Conservation (phyloP, 495 filamentous ascomycete species). For the Apodospora peruviana region DNA sequence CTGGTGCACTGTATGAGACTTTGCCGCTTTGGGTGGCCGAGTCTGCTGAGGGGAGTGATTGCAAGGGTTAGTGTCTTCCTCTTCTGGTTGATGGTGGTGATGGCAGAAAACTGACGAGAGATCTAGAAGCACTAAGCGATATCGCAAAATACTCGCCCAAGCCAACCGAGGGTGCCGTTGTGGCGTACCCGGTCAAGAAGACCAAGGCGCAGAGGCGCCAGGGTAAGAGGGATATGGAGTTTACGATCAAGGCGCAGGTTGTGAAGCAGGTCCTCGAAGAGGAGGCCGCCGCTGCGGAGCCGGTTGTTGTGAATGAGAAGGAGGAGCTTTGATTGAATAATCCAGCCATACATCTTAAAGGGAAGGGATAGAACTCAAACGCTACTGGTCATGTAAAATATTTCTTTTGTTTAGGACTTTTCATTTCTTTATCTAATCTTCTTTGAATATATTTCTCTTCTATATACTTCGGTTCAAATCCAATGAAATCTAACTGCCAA, state of each 20-base stretch:
- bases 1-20: slow-evolving; percentile 26
- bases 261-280: slow-evolving; percentile 17
- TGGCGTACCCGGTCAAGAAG: slow-evolving; percentile 24
- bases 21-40: slow-evolving; percentile 30
- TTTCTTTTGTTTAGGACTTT: too few relatives aligned
- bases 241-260: slow-evolving; percentile 23
- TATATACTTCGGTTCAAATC: too few relatives aligned
- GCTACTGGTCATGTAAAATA: too few relatives aligned
- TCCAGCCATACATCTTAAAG: too few relatives aligned
- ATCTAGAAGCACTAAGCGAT: slow-evolving; percentile 20
- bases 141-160: slow-evolving; percentile 23
- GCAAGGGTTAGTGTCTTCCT: slow-evolving; percentile 18
- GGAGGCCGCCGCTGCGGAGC: slow-evolving; percentile 1
- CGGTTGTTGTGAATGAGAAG: slow-evolving; percentile 11
- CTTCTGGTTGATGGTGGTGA: not conserved
- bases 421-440: too few relatives aligned
- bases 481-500: too few relatives aligned
- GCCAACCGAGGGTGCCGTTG: slow-evolving; percentile 21
- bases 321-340: slow-evolving; percentile 10
- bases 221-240: slow-evolving; percentile 20
- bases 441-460: too few relatives aligned
- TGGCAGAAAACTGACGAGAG: not conserved
- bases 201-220: slow-evolving; percentile 11
- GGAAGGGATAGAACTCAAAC: too few relatives aligned
- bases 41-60: slow-evolving; percentile 26